phyloP scores from a whole-genome alignment of 2,329 filamentous ascomycete species.

The Beauveria bassiana region DNA sequence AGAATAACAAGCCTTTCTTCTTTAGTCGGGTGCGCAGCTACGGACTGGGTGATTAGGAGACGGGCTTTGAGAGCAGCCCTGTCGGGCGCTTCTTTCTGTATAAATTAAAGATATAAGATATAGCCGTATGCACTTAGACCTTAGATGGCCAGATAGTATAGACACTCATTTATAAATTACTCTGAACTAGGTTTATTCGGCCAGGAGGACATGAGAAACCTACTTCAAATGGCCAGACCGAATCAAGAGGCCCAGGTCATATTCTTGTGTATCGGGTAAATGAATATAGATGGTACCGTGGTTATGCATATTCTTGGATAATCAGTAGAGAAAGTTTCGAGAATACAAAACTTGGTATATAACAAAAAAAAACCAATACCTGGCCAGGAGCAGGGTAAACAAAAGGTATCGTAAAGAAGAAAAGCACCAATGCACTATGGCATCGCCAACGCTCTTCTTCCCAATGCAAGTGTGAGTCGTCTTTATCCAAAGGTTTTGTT shows the following conservation, averaged over 20 bases:
- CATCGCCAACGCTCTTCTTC: neutral
- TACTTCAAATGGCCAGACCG: neutral
- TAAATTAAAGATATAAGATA: no score
- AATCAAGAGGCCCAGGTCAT: neutral
- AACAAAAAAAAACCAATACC: neutral
- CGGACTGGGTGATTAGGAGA: slow-evolving; percentile 31
- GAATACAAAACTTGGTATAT: neutral
- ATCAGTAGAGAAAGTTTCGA: neutral
- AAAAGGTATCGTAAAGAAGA: neutral
- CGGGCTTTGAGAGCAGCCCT: no score
- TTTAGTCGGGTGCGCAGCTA: slow-evolving; percentile 61
- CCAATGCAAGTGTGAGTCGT: neutral
- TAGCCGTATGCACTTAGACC: no score
- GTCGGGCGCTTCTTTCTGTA: no score
- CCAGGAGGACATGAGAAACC: no score
- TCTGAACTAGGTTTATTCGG: no score
- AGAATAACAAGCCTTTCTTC: slow-evolving; percentile 58
- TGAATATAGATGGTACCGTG: neutral
- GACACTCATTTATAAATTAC: no score
- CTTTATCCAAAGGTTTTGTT: neutral
- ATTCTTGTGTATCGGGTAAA: neutral
- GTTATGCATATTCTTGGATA: neutral
- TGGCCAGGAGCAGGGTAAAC: neutral
- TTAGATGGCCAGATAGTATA: no score
- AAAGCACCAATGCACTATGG: neutral